Evolutionary conservation across 352 stramenopile species (phyloP).

Genomic region (Pythium oligandrum): DNA sequence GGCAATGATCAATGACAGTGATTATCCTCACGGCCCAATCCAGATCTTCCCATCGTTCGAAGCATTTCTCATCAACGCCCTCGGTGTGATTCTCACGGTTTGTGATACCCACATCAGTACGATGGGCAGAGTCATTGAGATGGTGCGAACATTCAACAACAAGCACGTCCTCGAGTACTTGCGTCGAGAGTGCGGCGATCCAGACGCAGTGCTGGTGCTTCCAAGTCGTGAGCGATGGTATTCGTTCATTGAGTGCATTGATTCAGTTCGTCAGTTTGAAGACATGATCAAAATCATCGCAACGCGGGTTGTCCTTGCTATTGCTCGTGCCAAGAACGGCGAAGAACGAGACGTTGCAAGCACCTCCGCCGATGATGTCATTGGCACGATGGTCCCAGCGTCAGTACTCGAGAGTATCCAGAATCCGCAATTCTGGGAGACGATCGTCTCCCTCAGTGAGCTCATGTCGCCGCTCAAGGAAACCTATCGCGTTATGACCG

Average conservation of each 20-base stretch:
- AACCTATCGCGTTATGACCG: conserved; percentile 59
- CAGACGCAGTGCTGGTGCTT: conserved; percentile 45
- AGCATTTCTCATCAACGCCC: conserved; percentile 20
- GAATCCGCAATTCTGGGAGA: conserved; percentile 69
- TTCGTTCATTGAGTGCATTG: conserved; percentile 76
- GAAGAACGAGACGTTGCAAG: conserved; percentile 4
- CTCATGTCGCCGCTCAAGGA: conserved; percentile 79
- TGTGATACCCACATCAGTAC: conserved; percentile 40
- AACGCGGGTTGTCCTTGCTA: conserved; percentile 17
- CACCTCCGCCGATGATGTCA: conserved; percentile 32
- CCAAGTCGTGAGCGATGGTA: conserved; percentile 51
- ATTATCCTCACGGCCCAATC: conserved; percentile 13
- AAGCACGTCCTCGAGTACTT: conserved; percentile 46
- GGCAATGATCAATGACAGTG: conserved; percentile 12
- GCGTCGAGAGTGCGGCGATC: conserved; percentile 57
- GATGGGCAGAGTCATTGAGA: conserved; percentile 63
- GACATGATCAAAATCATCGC: conserved; percentile 84
- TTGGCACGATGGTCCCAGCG: conserved; percentile 31
- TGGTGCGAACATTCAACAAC: conserved; percentile 64
- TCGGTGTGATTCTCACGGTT: conserved; percentile 58
- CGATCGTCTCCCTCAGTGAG: conserved; percentile 63
- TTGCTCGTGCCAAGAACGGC: conserved; percentile 5
- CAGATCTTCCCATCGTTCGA: conserved; percentile 23
- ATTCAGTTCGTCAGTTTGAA: conserved; percentile 75
- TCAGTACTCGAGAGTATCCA: conserved; percentile 51